These are phyloP conservation scores for Allantophomopsis cytisporea DNA, from an alignment of 2,329 filamentous ascomycete genomes.

Conservation along the genomic window DNA sequence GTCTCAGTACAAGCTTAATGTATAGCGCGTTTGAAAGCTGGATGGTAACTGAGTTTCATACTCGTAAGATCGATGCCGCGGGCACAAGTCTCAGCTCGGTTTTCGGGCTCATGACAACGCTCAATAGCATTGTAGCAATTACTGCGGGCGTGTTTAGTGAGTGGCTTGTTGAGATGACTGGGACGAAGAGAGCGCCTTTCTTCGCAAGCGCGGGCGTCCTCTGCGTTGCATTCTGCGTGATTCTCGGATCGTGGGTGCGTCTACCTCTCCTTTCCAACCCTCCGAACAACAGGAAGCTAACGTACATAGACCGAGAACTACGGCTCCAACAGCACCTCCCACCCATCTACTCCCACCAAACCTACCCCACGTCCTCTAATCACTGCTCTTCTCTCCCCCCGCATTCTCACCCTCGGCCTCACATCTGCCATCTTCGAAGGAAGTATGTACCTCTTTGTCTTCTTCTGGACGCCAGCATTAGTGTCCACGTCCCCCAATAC, in stretches of 20 bases:
- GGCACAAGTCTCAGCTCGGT: conserved; percentile 31
- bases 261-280: background rate
- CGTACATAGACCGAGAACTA: conserved; percentile 32
- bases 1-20: conserved; percentile 39
- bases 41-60: conserved; percentile 44
- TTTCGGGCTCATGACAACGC: conserved; percentile 35
- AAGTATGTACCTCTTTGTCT: conserved; percentile 48
- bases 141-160: conserved; percentile 36
- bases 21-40: conserved; percentile 48
- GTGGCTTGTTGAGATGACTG: conserved; percentile 29
- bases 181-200: conserved; percentile 38
- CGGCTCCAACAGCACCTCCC: conserved; percentile 18
- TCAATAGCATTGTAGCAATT: conserved; percentile 43
- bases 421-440: conserved; percentile 45
- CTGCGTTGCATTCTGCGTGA: conserved; percentile 27
- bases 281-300: background rate
- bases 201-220: conserved; percentile 28
- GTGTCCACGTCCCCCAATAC: conserved; percentile 28
- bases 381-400: conserved; percentile 4
- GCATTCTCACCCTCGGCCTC: conserved; percentile 34
- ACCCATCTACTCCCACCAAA: conserved; percentile 4
- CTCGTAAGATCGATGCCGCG: conserved; percentile 26
- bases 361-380: too few relatives aligned
- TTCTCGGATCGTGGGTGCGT: conserved; percentile 34
- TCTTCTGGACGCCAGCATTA: conserved; percentile 46